Base-by-base conservation (phyloP, 306 rosid species). In the Quillaja saponaria region DNA sequence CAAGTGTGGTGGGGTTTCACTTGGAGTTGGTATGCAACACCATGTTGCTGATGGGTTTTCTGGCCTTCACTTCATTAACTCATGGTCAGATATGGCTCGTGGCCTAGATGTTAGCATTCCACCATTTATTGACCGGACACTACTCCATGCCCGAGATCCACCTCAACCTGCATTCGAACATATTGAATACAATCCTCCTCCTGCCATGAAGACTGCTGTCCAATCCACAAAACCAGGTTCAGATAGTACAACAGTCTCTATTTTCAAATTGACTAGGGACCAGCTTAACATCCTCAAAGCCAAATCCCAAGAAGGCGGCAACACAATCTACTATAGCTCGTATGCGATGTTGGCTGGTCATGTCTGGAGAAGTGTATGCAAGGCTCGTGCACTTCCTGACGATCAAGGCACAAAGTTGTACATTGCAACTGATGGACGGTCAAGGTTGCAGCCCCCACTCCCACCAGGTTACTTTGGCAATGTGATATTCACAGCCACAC, bases 11-110 rank as follows among this genome's bases (percentile, higher is more conserved):
- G 98, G 96, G n/a, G 94, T 84, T 0, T 92, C 96, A 3, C 81
- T 92, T 6, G 98, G 98, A 8, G 96, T 92, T 17, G 98, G 92
- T 0, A 86, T 88, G 95, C 88, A 92, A 38, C 96, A 92, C 64
- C 88, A 84, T 15, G 95, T 9, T 10, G 96, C 88, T 3, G 98
- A 92, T 70, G 98, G 98, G 12, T 83, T 76, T 61, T 79, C 98
- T 19, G 98, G 96, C 15, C 90, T 92, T 21, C 98, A 88, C 67
- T 92, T 86, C 34, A 76, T 88, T 37, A 92, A 87, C 31, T 49
- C 98, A 21, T 92, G 98, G 98, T 81, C 96, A 8, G 98, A 92
- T 61, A 79, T 92, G 71, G 87, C 95, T 18, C 90, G 95, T 4
- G 95, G 98, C 46, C 64, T 86, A 15, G 96, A 88, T 18, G 75